Evolutionary conservation across 2,329 filamentous ascomycete genomes (phyloP), one percentile per base, ranked within the genome.

Genomic region (Sporothrix pallida): DNA sequence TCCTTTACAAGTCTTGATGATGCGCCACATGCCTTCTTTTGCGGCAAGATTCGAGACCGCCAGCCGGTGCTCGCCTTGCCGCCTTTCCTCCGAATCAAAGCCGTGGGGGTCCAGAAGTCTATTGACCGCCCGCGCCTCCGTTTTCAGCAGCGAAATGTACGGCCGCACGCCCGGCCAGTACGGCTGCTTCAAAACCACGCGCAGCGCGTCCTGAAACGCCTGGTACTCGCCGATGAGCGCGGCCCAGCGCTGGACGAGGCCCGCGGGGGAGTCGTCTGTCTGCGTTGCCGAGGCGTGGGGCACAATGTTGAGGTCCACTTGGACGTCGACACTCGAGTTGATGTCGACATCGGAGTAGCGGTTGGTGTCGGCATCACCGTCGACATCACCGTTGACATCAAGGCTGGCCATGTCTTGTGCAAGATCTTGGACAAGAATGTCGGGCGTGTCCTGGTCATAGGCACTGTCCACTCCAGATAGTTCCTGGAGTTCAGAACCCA

Each of bases 1-100:
- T 3, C 78, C 79, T 7, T 73, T 75, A 68, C 76, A 80, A 37
- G 79, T 80, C 50, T 80, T 81, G 73, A 81, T 71, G 13, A 78
- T 74, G 1, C 73, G 58, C 80, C 80, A 81, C n/a, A 75, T 68
- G 46, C 72, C 74, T 52, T 77, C 77, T 4, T 74, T 72, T 3
- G 76, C 75, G 2, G 73, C 65, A 44, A 78, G 72, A 26, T 73
- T 78, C 7, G 75, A 75, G 9, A 56, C 62, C 0, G 71, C 73
- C 42, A 73, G 62, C 20, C 62, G n/a, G 6, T 72, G 12, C 48
- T n/a, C 70, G 8, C 65, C 65, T 8, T 54, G 54, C 9, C 67
- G 20, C 52, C n/a, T 50, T 13, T 52, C 44, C 17, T 37, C 23
- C 13, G 10, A 0, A 17, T 37, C 44, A 8, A 44, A 42, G 1